Conservation (phyloP, 306 rosid genomes). For the Psophocarpus tetragonolobus region DNA sequence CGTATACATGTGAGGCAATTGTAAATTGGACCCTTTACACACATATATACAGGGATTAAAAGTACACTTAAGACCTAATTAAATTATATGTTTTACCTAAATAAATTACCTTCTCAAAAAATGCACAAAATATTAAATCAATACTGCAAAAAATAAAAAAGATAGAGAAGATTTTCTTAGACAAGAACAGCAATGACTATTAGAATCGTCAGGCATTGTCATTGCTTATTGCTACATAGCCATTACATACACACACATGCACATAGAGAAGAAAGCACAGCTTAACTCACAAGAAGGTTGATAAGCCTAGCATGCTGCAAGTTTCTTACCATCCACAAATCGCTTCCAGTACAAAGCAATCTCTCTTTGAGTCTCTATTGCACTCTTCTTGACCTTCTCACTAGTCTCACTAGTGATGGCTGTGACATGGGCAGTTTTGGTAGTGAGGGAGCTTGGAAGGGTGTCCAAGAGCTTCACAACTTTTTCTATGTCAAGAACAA, state of each 20-base stretch:
- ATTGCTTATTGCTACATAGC: background rate
- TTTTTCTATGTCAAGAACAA: conserved; percentile 60
- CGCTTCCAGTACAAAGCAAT: conserved; percentile 56
- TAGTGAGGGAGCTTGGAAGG: conserved; percentile 36
- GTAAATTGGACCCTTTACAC: too few species aligned
- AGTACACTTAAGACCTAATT: too few species aligned
- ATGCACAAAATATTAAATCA: too few species aligned
- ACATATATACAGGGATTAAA: too few species aligned
- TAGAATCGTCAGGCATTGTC: background rate
- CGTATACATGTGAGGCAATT: too few species aligned
- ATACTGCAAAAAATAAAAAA: too few species aligned
- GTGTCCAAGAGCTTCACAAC: conserved; percentile 60
- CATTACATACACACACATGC: background rate
- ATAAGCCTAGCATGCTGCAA: conserved; percentile 62
- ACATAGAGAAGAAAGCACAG: background rate
- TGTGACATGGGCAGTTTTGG: conserved; percentile 53
- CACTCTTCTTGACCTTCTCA: conserved; percentile 47
- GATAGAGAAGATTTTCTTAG: background rate
- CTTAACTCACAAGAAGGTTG: conserved; percentile 7
- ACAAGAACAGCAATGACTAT: background rate
- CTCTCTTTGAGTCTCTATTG: conserved; percentile 43
- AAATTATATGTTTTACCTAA: too few species aligned
- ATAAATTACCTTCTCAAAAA: too few species aligned
- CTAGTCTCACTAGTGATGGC: conserved; percentile 42
- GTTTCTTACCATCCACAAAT: conserved; percentile 53